Percentiles rank a stretch among this genome's conserved stretches.
Evolutionary conservation across 2,329 filamentous ascomycete species (phyloP).

Genomic region (Pestalotiopsis sp.): DNA sequence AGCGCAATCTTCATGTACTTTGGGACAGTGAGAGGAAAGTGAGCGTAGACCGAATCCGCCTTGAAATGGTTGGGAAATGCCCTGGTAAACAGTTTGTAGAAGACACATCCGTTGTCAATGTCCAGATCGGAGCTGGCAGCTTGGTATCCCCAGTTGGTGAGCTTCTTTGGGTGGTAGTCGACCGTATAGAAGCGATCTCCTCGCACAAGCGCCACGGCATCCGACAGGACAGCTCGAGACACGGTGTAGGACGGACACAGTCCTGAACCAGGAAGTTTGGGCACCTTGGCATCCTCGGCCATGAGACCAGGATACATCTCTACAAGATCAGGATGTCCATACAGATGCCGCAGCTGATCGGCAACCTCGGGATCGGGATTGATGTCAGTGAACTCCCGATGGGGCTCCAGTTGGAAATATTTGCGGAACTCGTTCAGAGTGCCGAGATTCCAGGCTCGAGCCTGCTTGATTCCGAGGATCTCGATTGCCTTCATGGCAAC

Average conservation of each 20-base stretch:
- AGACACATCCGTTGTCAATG: slow-evolving; percentile 65
- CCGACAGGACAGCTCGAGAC: slow-evolving; percentile 60
- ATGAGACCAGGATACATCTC: slow-evolving; percentile 63
- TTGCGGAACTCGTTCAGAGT: slow-evolving; percentile 55
- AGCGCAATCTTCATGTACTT: slow-evolving; percentile 12
- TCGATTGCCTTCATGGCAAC: slow-evolving; percentile 47
- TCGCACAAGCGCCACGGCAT: slow-evolving; percentile 64
- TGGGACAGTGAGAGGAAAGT: slow-evolving; percentile 14
- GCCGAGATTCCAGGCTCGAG: slow-evolving; percentile 51
- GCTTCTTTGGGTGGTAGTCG: slow-evolving; percentile 60
- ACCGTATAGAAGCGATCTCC: slow-evolving; percentile 67
- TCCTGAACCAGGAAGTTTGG: slow-evolving; percentile 48
- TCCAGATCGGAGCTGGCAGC: slow-evolving; percentile 58
- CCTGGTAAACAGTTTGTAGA: slow-evolving; percentile 67
- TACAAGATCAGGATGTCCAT: slow-evolving; percentile 53
- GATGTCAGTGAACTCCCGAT: slow-evolving; percentile 53
- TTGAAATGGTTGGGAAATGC: slow-evolving; percentile 67
- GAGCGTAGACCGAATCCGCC: slow-evolving; percentile 31
- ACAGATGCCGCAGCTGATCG: slow-evolving; percentile 45
- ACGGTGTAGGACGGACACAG: slow-evolving; percentile 49
- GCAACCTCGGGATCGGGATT: slow-evolving; percentile 51
- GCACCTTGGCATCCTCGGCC: slow-evolving; percentile 56
- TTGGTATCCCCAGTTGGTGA: slow-evolving; percentile 70
- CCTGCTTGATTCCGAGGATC: slow-evolving; percentile 49
- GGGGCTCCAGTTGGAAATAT: slow-evolving; percentile 52